Base-by-base conservation (phyloP, 371 early-diverging fungal genomes). In the Parasitella parasitica region DNA sequence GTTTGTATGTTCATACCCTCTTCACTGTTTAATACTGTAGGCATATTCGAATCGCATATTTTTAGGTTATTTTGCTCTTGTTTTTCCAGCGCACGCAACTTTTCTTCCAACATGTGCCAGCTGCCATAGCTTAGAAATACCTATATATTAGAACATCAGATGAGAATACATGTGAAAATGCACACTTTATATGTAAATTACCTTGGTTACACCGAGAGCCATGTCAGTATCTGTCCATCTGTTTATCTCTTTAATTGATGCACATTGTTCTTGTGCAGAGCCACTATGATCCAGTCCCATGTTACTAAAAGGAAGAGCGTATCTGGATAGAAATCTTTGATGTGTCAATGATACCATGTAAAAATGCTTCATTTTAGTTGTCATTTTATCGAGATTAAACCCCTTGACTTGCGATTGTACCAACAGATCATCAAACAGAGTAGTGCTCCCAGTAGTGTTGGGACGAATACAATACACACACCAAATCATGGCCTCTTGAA, bases 401-500 rank as follows among this genome's bases (percentile, higher is more conserved):
- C 67, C 66, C 2, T 72, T 53, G 2, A 91, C 72, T 71, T 92
- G 91, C 22, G 78, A 61, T 55, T 75, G 57, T 6, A 92, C 76
- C n/a, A 69, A 57, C 16, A 70, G 71, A 24, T 62, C 61, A 61
- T 90, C 89, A 69, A 87, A 84, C 32, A 66, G 57, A n/a, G 72
- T 69, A 30, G 82, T 67, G 66, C 75, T 75, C 53, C 76, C 77
- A 4, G 82, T 73, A 51, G 85, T 84, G 63, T 88, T 86, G 2
- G 91, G 87, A 20, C 81, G 79, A 43, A 96, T 69, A 75, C 92
- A 92, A 67, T 90, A 76, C 38, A 95, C 71, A 66, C 88, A 89
- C 95, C 95, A 95, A 9, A 91, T 77, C 27, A 84, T 84, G 0
- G 94, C 91, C 53, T 91, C 90, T 50, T 83, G 83, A 27, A 95